Conservation (phyloP, 2,329 filamentous ascomycete species). For the Clonostachys solani region DNA sequence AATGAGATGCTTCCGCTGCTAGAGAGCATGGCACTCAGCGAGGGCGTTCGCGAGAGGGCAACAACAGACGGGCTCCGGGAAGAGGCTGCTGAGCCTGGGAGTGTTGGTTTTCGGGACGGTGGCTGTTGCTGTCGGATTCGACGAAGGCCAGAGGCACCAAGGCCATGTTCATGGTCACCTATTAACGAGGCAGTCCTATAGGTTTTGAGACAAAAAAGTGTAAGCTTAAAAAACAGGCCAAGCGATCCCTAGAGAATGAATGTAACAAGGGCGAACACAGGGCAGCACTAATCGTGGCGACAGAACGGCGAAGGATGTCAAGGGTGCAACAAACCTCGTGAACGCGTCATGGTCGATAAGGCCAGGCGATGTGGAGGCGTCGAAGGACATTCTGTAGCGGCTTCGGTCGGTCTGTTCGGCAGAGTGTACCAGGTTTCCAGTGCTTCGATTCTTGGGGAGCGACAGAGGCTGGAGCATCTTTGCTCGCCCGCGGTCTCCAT, state of each 20-base stretch:
- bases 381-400: slow-evolving; percentile 71
- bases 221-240: not conserved
- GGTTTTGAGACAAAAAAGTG: not conserved
- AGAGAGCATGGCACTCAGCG: slow-evolving; percentile 64
- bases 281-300: not conserved
- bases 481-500: slow-evolving; percentile 34
- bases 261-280: not conserved
- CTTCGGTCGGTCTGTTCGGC: slow-evolving; percentile 51
- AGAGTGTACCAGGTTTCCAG: slow-evolving; percentile 52
- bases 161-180: slow-evolving; percentile 80
- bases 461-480: slow-evolving; percentile 42
- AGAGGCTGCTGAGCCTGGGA: slow-evolving; percentile 58
- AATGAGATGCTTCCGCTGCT: slow-evolving; percentile 49
- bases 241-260: not conserved
- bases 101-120: slow-evolving; percentile 56
- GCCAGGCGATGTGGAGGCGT: slow-evolving; percentile 54
- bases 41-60: slow-evolving; percentile 61
- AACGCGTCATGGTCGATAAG: slow-evolving; percentile 63
- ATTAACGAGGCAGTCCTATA: slow-evolving; percentile 69
- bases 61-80: slow-evolving; percentile 56
- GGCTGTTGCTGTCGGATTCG: slow-evolving; percentile 85
- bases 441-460: slow-evolving; percentile 62
- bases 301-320: not conserved
- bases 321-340: slow-evolving; percentile 55
- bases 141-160: slow-evolving; percentile 81